These are phyloP conservation scores for Tetratostichococcus sp. DNA, from an alignment of 139 green algal species.

Conservation along the genomic window DNA sequence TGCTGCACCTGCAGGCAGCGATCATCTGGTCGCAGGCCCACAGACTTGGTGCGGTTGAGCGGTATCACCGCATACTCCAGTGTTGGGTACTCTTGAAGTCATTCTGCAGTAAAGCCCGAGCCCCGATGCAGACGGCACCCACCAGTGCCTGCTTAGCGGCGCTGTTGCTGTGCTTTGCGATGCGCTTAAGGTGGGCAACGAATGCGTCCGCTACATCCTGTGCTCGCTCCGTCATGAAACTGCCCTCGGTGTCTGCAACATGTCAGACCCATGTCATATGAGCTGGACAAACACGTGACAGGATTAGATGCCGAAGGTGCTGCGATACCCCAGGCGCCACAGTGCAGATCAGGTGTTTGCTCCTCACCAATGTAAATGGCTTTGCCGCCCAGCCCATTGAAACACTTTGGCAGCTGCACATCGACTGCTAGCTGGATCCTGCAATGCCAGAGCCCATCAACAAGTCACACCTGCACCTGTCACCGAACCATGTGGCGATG, in stretches of 20 bases:
- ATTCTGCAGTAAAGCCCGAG: too few species aligned
- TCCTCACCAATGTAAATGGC: constrained; percentile 76
- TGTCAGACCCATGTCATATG: too few species aligned
- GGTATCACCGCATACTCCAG: too few species aligned
- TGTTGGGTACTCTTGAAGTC: too few species aligned
- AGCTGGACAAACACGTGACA: too few species aligned
- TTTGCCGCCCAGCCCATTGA: constrained; percentile 54
- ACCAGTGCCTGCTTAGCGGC: constrained; percentile 11
- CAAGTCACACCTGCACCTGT: neutral
- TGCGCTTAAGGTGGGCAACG: constrained; percentile 34
- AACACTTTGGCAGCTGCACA: constrained; percentile 58
- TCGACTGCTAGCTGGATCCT: constrained; percentile 79
- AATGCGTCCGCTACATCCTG: constrained; percentile 71
- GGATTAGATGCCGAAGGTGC: too few species aligned
- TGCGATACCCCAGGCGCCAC: too few species aligned
- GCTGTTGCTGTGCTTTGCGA: constrained; percentile 11
- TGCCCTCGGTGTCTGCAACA: constrained; percentile 80
- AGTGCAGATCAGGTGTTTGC: too few species aligned
- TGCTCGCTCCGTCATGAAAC: constrained; percentile 78
- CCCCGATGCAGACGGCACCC: neutral
- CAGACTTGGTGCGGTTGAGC: neutral
- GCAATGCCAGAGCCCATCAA: neutral
- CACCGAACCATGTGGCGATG: too few species aligned
- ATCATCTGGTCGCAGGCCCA: too few species aligned
- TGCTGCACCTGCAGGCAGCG: constrained; percentile 13